Evolutionary conservation across 192 early-diverging fungal species (phyloP), one percentile per base, ranked within the genome.

Genomic region (Gigaspora rosea): DNA sequence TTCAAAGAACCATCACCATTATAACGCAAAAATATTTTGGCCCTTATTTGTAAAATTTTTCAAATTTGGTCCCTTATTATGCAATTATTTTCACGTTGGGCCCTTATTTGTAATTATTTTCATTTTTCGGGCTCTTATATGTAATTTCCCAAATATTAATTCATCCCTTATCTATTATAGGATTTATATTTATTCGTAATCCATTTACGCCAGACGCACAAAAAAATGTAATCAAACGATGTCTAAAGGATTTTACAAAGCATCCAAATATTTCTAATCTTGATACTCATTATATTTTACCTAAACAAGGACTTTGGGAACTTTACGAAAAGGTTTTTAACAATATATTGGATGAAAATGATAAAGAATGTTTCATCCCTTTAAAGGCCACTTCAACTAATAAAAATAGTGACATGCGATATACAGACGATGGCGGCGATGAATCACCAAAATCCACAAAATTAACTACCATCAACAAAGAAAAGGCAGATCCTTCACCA

Each of bases 191-290:
- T 69, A 93, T 98, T 66, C 94, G 90, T 0, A 87, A 89, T 75
- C 88, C 90, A 20, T 91, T 98, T 67, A 89, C 90, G n/a, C 86
- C 87, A 15, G 71, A 83, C 54, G 89, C 88, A 1, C 94, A 98
- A 81, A 85, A 90, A 32, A 78, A 79, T 67, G 74, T 96, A 22
- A 88, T 95, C 13, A 86, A 88, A 75, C 82, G 88, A 46, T 94
- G 93, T 64, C 83, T 98, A 36, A 84, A 86, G 58, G 89, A 93
- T n/a, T 95, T 92, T 75, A 82, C 94, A 3, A 76, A 79, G 33
- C 86, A 89, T 33, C 97, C 97, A 7, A 96, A 95, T 80, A 89
- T 91, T 9, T 90, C 91, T 54, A 98, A 95, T 82, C 87, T 98
- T 4, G 94, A 98, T 76, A 91, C 95, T 18, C 95, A 96, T 78